Conservation (phyloP, 352 stramenopile genomes). For the Stramenopiles sp. region DNA sequence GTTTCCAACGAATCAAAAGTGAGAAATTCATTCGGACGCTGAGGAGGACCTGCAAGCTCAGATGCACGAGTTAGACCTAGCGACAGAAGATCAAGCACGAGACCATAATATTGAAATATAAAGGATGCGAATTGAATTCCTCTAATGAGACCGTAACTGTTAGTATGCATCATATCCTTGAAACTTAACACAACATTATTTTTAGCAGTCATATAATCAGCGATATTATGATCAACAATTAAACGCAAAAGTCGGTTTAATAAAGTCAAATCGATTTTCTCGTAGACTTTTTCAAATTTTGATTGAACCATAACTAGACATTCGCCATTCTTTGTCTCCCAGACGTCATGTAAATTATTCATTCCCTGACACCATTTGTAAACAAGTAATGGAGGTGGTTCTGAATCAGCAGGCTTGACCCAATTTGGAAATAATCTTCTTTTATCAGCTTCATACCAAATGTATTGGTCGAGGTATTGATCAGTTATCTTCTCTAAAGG, state of each 20-base stretch:
- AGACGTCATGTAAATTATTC: conserved; percentile 97
- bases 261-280: conserved; percentile 97
- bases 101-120: conserved; percentile 93
- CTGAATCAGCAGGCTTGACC: conserved; percentile 95
- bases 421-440: conserved; percentile 95
- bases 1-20: conserved; percentile 85
- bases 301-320: conserved; percentile 94
- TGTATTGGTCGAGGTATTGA: conserved; percentile 85
- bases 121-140: conserved; percentile 86
- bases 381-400: conserved; percentile 84
- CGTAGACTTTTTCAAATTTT: conserved; percentile 95
- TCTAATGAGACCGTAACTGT: conserved; percentile 91
- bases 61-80: conserved; percentile 83
- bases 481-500: conserved; percentile 98
- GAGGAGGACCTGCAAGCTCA: conserved; percentile 78
- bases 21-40: conserved; percentile 92
- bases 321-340: conserved; percentile 83
- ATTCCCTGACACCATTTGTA: conserved; percentile 99
- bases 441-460: conserved; percentile 99
- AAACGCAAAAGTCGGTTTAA: conserved; percentile 85
- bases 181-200: conserved; percentile 86
- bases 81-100: conserved; percentile 89
- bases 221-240: conserved; percentile 98
- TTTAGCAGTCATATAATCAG: conserved; percentile 99
- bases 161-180: conserved; percentile 99